phyloP scores from a whole-genome alignment of 257 asterid species.

The Phtheirospermum japonicum region DNA sequence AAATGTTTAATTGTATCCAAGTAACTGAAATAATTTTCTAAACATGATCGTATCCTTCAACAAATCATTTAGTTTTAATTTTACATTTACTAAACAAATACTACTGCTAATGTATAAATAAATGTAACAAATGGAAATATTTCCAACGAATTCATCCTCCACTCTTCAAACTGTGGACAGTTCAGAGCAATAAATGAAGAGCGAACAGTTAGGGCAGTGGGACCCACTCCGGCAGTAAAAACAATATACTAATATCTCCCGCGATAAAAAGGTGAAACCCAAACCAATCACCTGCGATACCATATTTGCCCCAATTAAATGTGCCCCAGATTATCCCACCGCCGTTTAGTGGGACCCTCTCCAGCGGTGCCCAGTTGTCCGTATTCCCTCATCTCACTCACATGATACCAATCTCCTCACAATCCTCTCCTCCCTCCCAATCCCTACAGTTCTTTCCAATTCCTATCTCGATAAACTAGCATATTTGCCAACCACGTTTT shows the following conservation, averaged over 20 bases:
- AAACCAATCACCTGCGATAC: background rate
- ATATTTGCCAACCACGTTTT: background rate
- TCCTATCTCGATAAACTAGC: background rate
- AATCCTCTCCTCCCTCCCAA: background rate
- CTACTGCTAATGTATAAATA: too few species aligned
- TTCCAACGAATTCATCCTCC: too few species aligned
- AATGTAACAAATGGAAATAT: too few species aligned
- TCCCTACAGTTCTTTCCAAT: conserved; percentile 5
- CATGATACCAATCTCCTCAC: background rate
- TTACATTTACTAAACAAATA: too few species aligned
- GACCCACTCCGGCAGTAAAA: background rate
- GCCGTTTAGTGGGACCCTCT: background rate
- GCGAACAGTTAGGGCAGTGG: background rate
- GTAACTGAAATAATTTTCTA: too few species aligned
- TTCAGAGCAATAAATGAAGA: too few species aligned
- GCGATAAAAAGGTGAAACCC: background rate
- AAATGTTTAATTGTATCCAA: too few species aligned
- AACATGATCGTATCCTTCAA: too few species aligned
- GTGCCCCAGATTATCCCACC: conserved; percentile 4
- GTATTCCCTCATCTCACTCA: conserved; percentile 3
- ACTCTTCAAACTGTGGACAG: too few species aligned
- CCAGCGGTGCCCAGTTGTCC: conserved; percentile 4
- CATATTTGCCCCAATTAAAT: background rate
- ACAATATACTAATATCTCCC: background rate
- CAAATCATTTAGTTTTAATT: too few species aligned